Evolutionary conservation across 768 basidiomycete genomes (phyloP), one percentile per base, ranked within the genome.

Genomic region (Lentinus brumalis): DNA sequence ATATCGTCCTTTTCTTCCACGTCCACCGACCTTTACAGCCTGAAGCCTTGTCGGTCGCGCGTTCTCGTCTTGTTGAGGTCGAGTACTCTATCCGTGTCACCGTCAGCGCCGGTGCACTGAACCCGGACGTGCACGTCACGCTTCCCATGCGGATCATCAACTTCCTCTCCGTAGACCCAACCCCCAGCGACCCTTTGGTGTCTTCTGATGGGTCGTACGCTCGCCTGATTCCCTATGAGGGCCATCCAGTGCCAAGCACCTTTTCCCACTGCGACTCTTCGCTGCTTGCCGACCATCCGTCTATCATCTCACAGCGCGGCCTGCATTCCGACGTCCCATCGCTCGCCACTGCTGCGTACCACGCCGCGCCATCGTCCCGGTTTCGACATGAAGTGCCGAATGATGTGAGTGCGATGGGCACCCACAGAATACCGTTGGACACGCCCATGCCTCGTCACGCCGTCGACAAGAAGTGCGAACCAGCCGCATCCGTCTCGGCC

Each of bases 141-240:
- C 71, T 95, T 9, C 94, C 94, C 0, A 76, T 94, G 64, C 80
- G 82, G 16, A 84, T 96, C 67, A 79, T 94, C 76, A 94, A 89
- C 70, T 91, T 92, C 74, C 74, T 94, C 31, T 95, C 94, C 12
- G 78, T 97, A 63, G 92, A 96, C 71, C 91, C 92, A 21, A 89
- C 88, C 12, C 87, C 87, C 11, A 67, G 58, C 45, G 60, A 59
- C 7, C 65, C 62, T 0, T 57, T 65, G 38, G 45, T 66, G 6
- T 64, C 70, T 32, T 16, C 44, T 10, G 52, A 55, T 15, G 61
- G 63, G 4, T 50, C 63, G 2, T 61, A 62, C 35, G 57, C 60
- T 2, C 66, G 61, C 14, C 61, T 61, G 10, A 49, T 65, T 1
- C 55, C 59, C 9, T 62, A 53, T 21, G 42, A 51, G 7, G 10